phyloP scores from a whole-genome alignment of 2,329 filamentous ascomycete genomes.

The Colletotrichum coccodes region DNA sequence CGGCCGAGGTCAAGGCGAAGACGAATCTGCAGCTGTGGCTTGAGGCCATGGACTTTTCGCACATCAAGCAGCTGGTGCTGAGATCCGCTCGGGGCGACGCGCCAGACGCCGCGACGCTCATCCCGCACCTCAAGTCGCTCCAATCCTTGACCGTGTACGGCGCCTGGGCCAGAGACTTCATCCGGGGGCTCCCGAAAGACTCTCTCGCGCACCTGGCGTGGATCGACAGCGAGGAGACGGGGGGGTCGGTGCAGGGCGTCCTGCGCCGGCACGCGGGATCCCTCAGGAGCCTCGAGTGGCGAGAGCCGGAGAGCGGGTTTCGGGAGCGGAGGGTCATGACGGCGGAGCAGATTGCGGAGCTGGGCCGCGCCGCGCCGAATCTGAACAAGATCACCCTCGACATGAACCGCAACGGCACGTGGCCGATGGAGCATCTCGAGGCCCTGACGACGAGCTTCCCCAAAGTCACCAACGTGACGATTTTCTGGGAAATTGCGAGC shows the following conservation, averaged over 20 bases:
- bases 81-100: background rate
- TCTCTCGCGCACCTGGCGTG: slow-evolving; percentile 18
- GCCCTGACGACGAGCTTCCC: slow-evolving; percentile 15
- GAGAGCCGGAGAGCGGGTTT: background rate
- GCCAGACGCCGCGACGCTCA: background rate
- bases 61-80: background rate
- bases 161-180: slow-evolving; percentile 1
- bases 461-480: slow-evolving; percentile 4
- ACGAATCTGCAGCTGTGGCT: slow-evolving; percentile 27
- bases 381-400: slow-evolving; percentile 11
- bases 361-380: slow-evolving; percentile 8
- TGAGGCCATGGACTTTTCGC: slow-evolving; percentile 21
- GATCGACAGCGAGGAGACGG: background rate
- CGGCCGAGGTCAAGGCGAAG: background rate
- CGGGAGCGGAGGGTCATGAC: slow-evolving; percentile 1
- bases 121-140: background rate
- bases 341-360: background rate
- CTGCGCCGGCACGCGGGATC: slow-evolving; percentile 13
- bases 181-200: background rate
- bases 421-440: slow-evolving; percentile 10
- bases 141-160: background rate
- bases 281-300: slow-evolving; percentile 15
- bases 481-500: slow-evolving; percentile 17
- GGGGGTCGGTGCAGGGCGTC: background rate
- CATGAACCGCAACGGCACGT: slow-evolving; percentile 14